Evolutionary conservation across 441 rosid species (phyloP), one percentile per base, ranked within the genome.

Genomic region (Croton laevigatus): DNA sequence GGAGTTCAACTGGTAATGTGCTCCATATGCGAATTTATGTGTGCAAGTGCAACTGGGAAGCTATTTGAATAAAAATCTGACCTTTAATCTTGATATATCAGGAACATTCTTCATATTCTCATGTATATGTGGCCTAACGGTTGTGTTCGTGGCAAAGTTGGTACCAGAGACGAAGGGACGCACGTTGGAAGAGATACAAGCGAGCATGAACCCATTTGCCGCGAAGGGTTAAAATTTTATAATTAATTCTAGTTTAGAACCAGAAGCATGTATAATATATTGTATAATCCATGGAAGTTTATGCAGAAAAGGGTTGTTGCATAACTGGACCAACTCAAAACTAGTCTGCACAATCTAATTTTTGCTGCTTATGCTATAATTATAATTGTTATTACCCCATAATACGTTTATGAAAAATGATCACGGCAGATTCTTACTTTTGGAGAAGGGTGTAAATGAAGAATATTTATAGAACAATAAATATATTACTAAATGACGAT

Each of bases 121-220:
- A 70, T 5, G 85, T 48, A 75, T 84, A 40, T 78, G 91, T 66
- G 88, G 88, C 60, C 79, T 87, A 44, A 81, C 88, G 0, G 81
- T 90, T 59, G 78, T 59, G 17, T 94, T 94, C 71, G 95, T 85
- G 71, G 70, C 78, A 46, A 74, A 86, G 59, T 83, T 87, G 80
- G 97, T 91, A 48, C 97, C 97, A 6, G 98, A 94, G 83, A 91
- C 97, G 2, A 89, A 91, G 78, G 97, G 97, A 23, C 84, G 87
- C 73, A 84, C 94, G 0, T 83, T 94, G 42, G 98, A 94, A 81
- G 97, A 91, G 76, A 91, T 94, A 73, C 98, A 91, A 73, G 78
- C 76, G 51, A 86, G 93, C 46, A 71, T 87, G 82, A 84, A 80
- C 64, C 81, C 83, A 34, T 60, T 81, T 66, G 70, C 75, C 6